These are phyloP conservation scores for Calycina marina DNA, from an alignment of 2,329 filamentous ascomycete genomes.

Conservation along the genomic window DNA sequence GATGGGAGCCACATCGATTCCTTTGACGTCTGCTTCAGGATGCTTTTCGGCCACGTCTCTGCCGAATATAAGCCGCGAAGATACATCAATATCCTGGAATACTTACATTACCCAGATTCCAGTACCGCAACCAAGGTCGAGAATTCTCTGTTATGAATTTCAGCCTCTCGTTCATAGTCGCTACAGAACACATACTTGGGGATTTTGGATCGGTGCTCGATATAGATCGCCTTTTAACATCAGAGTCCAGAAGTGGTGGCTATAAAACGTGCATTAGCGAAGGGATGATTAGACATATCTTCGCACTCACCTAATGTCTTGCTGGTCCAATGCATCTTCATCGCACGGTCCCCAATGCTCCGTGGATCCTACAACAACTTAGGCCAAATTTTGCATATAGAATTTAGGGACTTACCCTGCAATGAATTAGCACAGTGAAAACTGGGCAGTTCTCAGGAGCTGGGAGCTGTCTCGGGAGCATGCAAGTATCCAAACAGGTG, in stretches of 20 bases:
- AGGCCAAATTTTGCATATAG: not conserved
- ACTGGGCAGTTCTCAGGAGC: too few relatives aligned
- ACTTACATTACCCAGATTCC: slow-evolving; percentile 11
- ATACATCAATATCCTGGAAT: too few relatives aligned
- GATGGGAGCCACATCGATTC: slow-evolving; percentile 41
- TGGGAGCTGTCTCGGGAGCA: too few relatives aligned
- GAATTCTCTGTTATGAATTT: slow-evolving; percentile 7
- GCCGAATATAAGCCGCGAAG: too few relatives aligned
- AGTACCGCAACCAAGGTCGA: slow-evolving; percentile 12
- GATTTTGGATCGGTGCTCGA: slow-evolving; percentile 26
- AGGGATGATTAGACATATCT: not conserved
- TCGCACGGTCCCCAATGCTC: slow-evolving; percentile 14
- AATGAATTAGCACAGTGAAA: too few relatives aligned
- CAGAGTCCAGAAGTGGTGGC: slow-evolving; percentile 26
- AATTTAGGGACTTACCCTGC: too few relatives aligned
- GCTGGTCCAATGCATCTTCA: slow-evolving; percentile 9
- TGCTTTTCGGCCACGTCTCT: slow-evolving; percentile 31
- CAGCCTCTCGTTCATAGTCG: not conserved
- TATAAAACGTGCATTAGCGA: not conserved
- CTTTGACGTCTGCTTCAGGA: slow-evolving; percentile 31
- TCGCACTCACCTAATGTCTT: slow-evolving; percentile 9
- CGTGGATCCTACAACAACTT: slow-evolving; percentile 3
- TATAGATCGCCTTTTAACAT: slow-evolving; percentile 26
- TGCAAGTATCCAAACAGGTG: too few relatives aligned
- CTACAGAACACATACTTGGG: slow-evolving; percentile 14